Evolutionary conservation across 2,329 filamentous ascomycete species (phyloP), one percentile per base, ranked within the genome.

Genomic region (Ophiostoma montium): DNA sequence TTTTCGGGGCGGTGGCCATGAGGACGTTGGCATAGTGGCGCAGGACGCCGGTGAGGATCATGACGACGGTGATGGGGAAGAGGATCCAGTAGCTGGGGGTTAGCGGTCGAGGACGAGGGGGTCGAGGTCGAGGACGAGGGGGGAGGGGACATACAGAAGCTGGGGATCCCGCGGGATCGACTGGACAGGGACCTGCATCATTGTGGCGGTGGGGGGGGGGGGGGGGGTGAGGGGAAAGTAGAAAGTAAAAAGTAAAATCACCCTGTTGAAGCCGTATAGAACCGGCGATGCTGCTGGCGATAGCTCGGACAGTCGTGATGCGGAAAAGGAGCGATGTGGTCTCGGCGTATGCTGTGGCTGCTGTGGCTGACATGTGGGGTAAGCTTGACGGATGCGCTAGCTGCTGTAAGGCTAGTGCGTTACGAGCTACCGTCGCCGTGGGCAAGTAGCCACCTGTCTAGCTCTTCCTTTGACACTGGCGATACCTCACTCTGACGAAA

Each of bases 161-260:
- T 95, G 89, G 62, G 92, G 90, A 84, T 98, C 94, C 78, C 92
- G 70, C 71, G 94, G 85, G 78, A 98, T 95, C 72, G 88, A 92
- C 74, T 98, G 92, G 58, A 86, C 82, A 57, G 84, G 77, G 57
- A 84, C 74, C 70, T 92, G 82, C 59, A 84, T 84, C 90, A 96
- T 96, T n/a, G 42, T 44, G 9, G 16, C 11, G 47, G n/a, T 35
- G n/a, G 39, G 19, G 7, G 7, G n/a, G 5, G 23, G 13, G 35
- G 31, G 9, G 10, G 23, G 15, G 9, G 10, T n/a, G 15, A 12
- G 15, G n/a, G 13, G 6, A 23, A 35, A n/a, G n/a, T n/a, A n/a
- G n/a, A n/a, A n/a, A n/a, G n/a, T n/a, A n/a, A n/a, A n/a, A n/a
- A n/a, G n/a, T n/a, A n/a, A n/a, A n/a, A n/a, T n/a, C n/a, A n/a